Base-by-base conservation (phyloP, 2,329 filamentous ascomycete species). In the Fusarium hostae region DNA sequence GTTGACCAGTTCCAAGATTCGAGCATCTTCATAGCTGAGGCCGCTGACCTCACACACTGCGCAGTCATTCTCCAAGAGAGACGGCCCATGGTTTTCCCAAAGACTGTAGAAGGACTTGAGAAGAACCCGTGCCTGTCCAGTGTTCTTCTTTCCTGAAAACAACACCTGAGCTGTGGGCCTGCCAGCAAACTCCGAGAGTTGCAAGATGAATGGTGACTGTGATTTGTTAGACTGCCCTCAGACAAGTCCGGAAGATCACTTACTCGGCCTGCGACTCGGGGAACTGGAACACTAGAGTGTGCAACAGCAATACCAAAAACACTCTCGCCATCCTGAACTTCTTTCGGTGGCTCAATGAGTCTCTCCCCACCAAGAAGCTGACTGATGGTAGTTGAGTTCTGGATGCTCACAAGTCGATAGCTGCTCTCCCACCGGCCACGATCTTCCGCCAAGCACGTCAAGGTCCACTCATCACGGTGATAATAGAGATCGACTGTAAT, bases 381-480 rank as follows among this genome's bases (percentile, higher is more conserved):
- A 40, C 50, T 13, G 24, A 54, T 41, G 20, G 35, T 54, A 22
- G 50, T 54, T 5, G 35, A 10, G 24, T 54, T 54, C 16, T 54
- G 50, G 9, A 54, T 54, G 13, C 50, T 54, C 10, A 54, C 50
- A 30, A 37, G 50, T 28, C 35, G 50, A 52, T 52, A 52, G 35
- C 6, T 52, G 3, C 6, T 28, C 3, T 52, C 50, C 50, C 63
- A 67, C 10, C 43, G 59, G 24, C 64, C 51, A 13, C 63, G 24
- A 37, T 16, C 26, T 44, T 67, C 64, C 8, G 37, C 16, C 22
- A 67, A 44, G 20, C 59, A 63, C n/a, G 61, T 57, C 43, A 67
- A 52, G 9, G 47, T 67, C 64, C 64, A 67, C 15, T 45, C 45
- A 52, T 57, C 60, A 47, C 59, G 45, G 47, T 63, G 60, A 28